Evolutionary conservation across 2,329 filamentous ascomycete genomes (phyloP), one percentile per base, ranked within the genome.

Genomic region (Sarocladiaceae sp.): DNA sequence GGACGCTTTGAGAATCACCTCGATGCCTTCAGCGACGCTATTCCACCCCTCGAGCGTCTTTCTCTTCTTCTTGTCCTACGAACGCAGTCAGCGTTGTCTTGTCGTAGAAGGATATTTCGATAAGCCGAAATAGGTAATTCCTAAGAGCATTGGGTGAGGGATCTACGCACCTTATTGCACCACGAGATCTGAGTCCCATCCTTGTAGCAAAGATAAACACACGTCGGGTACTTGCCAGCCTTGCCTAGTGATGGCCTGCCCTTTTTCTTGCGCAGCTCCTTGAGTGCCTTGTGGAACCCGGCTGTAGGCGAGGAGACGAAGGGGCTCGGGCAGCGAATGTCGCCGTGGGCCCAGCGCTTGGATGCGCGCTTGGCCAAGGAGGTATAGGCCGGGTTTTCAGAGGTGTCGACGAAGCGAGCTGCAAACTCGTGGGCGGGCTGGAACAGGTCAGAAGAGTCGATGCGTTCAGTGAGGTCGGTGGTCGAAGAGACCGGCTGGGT

Each of bases 151-250:
- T 9, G 6, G n/a, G 6, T 6, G 16, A 15, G 31, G n/a, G 33
- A 35, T 35, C 16, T 7, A 35, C 33, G 16, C 15, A 35, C 33
- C 33, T 35, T 35, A 19, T 35, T 35, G 16, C 33, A 35, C 33
- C 33, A 35, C 9, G 33, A 35, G n/a, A 35, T 35, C 33, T 35
- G 33, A 7, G 26, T 29, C 11, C n/a, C 33, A 9, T 20, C 33
- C 6, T 18, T 18, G 33, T 5, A 35, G 18, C 33, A 35, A 7
- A 35, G 4, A 9, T 9, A 20, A 6, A 20, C 11, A n/a, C 33
- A 35, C 6, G 33, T 35, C 7, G 33, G 6, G n/a, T 35, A 35
- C 6, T 35, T 9, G 6, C 33, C 33, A 15, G 10, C 21, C 6
- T 6, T 19, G n/a, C 16, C 15, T n/a, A 20, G 11, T 9, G 33